phyloP scores from a whole-genome alignment of 2,329 filamentous ascomycete species.

The Keithomyces neogunnii region DNA sequence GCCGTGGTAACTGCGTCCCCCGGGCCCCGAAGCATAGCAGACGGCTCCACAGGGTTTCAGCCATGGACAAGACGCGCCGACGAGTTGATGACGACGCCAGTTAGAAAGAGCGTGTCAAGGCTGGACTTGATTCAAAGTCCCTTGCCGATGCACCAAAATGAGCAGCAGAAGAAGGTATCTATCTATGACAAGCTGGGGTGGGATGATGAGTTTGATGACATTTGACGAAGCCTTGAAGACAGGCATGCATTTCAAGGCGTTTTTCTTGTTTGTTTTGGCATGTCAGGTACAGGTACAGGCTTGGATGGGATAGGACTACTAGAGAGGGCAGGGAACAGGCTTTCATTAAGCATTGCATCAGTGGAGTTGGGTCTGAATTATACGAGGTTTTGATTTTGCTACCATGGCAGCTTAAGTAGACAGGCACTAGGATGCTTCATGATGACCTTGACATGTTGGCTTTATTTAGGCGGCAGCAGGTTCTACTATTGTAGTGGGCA shows the following conservation, averaged over 20 bases:
- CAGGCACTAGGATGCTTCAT: background rate
- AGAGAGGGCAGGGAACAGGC: background rate
- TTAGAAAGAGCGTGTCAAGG: slow-evolving; percentile 22
- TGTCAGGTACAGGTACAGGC: background rate
- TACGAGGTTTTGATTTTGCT: background rate
- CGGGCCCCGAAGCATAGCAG: slow-evolving; percentile 8
- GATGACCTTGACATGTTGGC: background rate
- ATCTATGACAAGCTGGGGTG: slow-evolving; percentile 50
- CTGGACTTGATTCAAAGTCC: slow-evolving; percentile 10
- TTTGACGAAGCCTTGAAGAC: slow-evolving; percentile 21
- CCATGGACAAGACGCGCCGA: slow-evolving; percentile 10
- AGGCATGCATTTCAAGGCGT: slow-evolving; percentile 8
- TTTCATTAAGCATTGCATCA: background rate
- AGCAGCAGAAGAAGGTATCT: slow-evolving; percentile 24
- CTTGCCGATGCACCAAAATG: slow-evolving; percentile 7
- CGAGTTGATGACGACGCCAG: slow-evolving; percentile 30
- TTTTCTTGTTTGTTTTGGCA: background rate
- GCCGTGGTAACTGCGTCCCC: slow-evolving; percentile 9
- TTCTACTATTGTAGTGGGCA: slow-evolving; percentile 59
- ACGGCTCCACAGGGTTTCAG: slow-evolving; percentile 12
- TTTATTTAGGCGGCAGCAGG: slow-evolving; percentile 17
- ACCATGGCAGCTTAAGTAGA: background rate
- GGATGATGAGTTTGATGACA: slow-evolving; percentile 47
- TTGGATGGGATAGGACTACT: background rate
- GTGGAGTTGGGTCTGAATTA: background rate